Evolutionary conservation across 768 basidiomycete genomes (phyloP), one percentile per base, ranked within the genome.

Genomic region (Gloeostereum incarnatum): DNA sequence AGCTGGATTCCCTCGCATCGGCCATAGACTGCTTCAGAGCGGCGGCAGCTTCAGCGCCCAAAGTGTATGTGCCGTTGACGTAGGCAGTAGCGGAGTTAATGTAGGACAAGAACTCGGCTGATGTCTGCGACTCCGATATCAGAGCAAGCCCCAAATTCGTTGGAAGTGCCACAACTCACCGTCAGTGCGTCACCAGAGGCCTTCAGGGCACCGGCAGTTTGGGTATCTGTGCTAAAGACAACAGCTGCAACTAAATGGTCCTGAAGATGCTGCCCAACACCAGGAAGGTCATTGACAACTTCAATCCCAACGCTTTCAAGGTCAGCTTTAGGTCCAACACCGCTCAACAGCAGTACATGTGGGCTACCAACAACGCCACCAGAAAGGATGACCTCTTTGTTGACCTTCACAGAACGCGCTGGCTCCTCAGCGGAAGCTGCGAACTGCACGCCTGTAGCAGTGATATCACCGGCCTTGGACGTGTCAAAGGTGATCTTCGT

Each of bases 241-340:
- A 30, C 3, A 17, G 13, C 29, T 4, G 29, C 29, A 30, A 66
- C 69, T 40, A 71, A 37, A 48, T 76, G 73, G 46, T 76, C 74
- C 51, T 74, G 71, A 26, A 75, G 44, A 51, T 69, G 64, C 48
- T 75, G 71, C 1, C 74, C 74, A 25, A 77, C 73, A 39, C 73
- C 73, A 7, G 73, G 68, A 5, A 75, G 55, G 36, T 63, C 63
- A 29, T 63, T 35, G 18, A 54, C 45, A 29, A 69, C 52, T 6
- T 45, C 39, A 23, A 78, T 62, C 19, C 66, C 65, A 9, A 65
- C 67, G 13, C 54, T 51, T 11, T 59, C 42, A 29, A 78, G 52
- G 2, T 72, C 61, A 42, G 72, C 69, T 38, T 43, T 46, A 4
- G 74, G 72, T 0, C 75, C 75, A 29, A 78, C 62, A 20, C 75